Base-by-base conservation (phyloP, 1,139 yeast genomes). In the Magnusiomyces paraingens region DNA sequence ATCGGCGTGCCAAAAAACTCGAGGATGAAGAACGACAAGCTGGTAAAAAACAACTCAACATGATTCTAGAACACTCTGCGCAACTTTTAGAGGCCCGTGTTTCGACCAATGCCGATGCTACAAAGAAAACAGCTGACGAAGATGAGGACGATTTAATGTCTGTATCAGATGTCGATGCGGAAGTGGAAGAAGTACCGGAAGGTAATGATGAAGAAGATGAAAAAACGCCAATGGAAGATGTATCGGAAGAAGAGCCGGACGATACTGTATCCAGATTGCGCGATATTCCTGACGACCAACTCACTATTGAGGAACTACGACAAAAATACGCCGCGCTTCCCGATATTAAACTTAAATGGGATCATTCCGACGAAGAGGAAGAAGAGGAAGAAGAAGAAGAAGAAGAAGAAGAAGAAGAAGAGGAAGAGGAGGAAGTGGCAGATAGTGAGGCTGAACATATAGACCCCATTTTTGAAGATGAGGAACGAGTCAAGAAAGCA, bases 61-160 rank as follows among this genome's bases (percentile, higher is more conserved):
- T 88, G 66, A 91, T 93, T 78, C 73, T 93, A 58, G 95, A 91
- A 62, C 95, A 91, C 63, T 89, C 96, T 32, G 89, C 96, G 0
- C 93, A 87, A 65, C 77, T 93, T 49, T 74, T 93, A 41, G 97
- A 90, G 60, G 95, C 96, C 0, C 95, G 93, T 60, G 71, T 86
- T 52, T 78, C 79, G 45, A 70, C 72, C 41, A 70, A 74, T 12
- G 64, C 63, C 1, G 62, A 56, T 5, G 53, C 57, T 17, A 47
- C 73, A 2, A 60, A 66, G 20, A 66, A 61, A 1, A 57, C 56
- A 15, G 48, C 41, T 12, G 63, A 58, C 39, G 64, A 52, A 2
- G 57, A 60, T 20, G 67, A 20, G 44, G 69, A 64, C 6, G 61
- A 53, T 14, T 51, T 52, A 12, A 63, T 56, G 5, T 52, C 48